Conservation (phyloP, 257 asterid genomes). For the Plectranthus barbatus region DNA sequence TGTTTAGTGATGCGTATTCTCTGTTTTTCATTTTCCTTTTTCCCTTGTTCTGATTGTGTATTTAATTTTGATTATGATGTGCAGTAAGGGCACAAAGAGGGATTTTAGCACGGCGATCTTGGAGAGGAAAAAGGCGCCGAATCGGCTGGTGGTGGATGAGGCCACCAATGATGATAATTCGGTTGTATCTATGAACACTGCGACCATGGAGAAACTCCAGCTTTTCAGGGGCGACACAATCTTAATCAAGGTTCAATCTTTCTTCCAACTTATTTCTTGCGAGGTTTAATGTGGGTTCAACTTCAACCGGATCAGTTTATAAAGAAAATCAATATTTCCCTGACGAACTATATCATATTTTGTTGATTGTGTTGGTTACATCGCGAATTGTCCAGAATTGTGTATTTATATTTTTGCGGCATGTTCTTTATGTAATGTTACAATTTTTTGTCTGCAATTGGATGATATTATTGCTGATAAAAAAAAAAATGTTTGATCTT, state of each 20-base stretch:
- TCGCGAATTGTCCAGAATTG: background rate
- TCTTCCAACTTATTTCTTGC: background rate
- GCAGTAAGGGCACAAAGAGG: slow-evolving; percentile 74
- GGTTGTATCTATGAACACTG: slow-evolving; percentile 67
- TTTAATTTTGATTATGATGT: slow-evolving; percentile 16
- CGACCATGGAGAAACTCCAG: slow-evolving; percentile 84
- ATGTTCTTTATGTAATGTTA: background rate
- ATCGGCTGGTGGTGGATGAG: slow-evolving; percentile 79
- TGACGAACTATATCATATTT: background rate
- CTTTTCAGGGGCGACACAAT: slow-evolving; percentile 87
- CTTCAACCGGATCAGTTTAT: background rate
- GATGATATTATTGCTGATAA: background rate
- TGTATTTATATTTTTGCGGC: background rate
- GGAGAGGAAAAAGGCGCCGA: slow-evolving; percentile 80
- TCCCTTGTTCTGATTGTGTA: background rate
- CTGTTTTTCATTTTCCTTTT: background rate
- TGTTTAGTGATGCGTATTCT: background rate
- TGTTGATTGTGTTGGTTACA: background rate
- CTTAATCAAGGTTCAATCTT: slow-evolving; percentile 55
- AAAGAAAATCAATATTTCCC: background rate
- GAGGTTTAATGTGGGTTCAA: background rate
- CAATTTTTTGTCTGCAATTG: background rate
- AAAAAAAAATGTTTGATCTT: background rate
- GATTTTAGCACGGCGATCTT: slow-evolving; percentile 82
- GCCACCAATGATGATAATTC: slow-evolving; percentile 81